A percentile compares a stretch with the other conserved stretches of the same genome.
phyloP scores from a whole-genome alignment of 2,329 filamentous ascomycete species.

The Fusarium sp. region DNA sequence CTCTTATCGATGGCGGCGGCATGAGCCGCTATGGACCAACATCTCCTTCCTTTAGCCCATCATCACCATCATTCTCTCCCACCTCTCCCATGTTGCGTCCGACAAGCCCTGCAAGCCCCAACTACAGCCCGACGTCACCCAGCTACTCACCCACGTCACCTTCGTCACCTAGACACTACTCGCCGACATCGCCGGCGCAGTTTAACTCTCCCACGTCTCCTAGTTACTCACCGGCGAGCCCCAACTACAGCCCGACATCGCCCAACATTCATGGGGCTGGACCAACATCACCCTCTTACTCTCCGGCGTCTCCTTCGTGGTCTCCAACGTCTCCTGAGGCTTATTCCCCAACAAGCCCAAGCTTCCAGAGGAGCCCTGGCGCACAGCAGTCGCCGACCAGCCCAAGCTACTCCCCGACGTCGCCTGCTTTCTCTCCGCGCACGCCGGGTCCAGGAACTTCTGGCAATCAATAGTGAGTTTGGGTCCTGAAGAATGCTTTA shows the following conservation, averaged over 20 bases:
- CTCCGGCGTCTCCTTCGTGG: slow-evolving; percentile 78
- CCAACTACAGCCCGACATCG: slow-evolving; percentile 76
- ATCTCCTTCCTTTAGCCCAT: slow-evolving; percentile 71
- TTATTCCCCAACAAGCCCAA: slow-evolving; percentile 71
- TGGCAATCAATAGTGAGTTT: slow-evolving; percentile 54
- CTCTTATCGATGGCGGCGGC: slow-evolving; percentile 62
- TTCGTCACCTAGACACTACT: slow-evolving; percentile 65
- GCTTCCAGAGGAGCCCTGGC: slow-evolving; percentile 65
- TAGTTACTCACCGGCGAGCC: slow-evolving; percentile 75
- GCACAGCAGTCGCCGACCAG: slow-evolving; percentile 71
- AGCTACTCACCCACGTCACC: slow-evolving; percentile 72
- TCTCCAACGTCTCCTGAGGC: slow-evolving; percentile 76
- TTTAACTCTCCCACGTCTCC: slow-evolving; percentile 82
- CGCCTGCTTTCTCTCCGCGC: slow-evolving; percentile 56
- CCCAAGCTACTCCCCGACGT: slow-evolving; percentile 76
- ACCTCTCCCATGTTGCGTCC: slow-evolving; percentile 68
- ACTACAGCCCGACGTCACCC: slow-evolving; percentile 73
- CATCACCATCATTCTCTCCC: slow-evolving; percentile 71
- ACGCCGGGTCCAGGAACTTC: slow-evolving; percentile 56
- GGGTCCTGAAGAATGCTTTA: not conserved
- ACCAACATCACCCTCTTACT: slow-evolving; percentile 69
- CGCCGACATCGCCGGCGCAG: slow-evolving; percentile 75
- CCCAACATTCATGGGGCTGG: slow-evolving; percentile 59
- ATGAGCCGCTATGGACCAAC: slow-evolving; percentile 60
- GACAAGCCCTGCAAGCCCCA: slow-evolving; percentile 65